A percentile compares a stretch with the other conserved stretches of the same genome.
Conservation (phyloP, 306 rosid species). For the Canavalia ensiformis region DNA sequence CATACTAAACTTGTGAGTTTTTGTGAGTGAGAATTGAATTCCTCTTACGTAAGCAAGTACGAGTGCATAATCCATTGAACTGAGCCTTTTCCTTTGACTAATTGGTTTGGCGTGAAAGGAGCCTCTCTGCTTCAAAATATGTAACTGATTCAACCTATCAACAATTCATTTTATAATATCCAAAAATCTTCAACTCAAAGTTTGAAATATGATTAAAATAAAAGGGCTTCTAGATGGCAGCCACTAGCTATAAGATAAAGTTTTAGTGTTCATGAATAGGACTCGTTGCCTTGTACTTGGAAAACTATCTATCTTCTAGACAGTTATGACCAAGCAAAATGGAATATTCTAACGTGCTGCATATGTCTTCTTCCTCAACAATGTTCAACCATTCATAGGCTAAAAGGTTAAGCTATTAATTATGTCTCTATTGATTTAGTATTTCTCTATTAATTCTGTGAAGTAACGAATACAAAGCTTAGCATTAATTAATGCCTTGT, state of each 20-base stretch:
- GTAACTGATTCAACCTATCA: neutral
- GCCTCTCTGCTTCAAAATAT: neutral
- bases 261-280: conserved; percentile 9
- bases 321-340: conserved; percentile 28
- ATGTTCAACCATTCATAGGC: neutral
- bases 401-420: neutral
- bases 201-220: conserved; percentile 15
- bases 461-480: no score
- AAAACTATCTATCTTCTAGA: conserved; percentile 50
- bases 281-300: conserved; percentile 33
- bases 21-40: conserved; percentile 42
- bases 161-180: neutral
- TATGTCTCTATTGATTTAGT: neutral
- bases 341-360: conserved; percentile 3
- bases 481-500: no score
- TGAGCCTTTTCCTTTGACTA: neutral
- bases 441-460: neutral
- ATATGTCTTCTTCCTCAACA: neutral
- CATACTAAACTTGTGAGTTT: conserved; percentile 44
- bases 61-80: conserved; percentile 10
- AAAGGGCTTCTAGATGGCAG: conserved; percentile 53
- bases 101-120: conserved; percentile 39
- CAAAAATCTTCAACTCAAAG: neutral
- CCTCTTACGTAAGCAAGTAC: conserved; percentile 42
- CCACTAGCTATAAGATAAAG: neutral